phyloP scores from a whole-genome alignment of 305 asterid species.

The Caryopteris hybrid region DNA sequence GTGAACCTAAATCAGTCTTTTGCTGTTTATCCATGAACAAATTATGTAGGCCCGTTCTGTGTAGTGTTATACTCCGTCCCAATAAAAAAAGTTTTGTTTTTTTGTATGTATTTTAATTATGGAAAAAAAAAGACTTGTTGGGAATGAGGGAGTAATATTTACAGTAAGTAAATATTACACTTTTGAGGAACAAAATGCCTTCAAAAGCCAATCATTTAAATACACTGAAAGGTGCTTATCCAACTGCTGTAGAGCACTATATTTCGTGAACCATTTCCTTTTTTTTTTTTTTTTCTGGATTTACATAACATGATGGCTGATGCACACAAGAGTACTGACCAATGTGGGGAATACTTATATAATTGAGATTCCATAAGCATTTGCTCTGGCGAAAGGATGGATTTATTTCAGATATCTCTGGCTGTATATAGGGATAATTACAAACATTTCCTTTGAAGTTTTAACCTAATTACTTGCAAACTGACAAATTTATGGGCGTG shows the following conservation, averaged over 20 bases:
- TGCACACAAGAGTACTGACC: not conserved
- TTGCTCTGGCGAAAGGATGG: not conserved
- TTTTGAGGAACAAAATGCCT: not conserved
- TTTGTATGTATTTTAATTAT: too few relatives aligned
- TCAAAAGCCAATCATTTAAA: not conserved
- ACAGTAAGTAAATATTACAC: not conserved
- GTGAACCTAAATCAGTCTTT: not conserved
- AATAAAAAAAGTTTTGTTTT: too few relatives aligned
- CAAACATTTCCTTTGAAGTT: not conserved
- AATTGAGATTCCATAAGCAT: not conserved
- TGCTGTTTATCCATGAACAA: not conserved
- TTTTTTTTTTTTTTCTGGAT: not conserved
- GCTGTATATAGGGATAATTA: not conserved
- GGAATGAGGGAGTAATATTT: too few relatives aligned
- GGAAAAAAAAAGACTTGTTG: too few relatives aligned
- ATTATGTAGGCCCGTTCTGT: not conserved
- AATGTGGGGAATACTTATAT: not conserved
- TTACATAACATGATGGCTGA: not conserved
- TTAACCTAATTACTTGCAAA: too few relatives aligned
- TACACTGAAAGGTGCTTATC: not conserved
- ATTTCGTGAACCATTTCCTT: not conserved
- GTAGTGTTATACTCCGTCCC: not conserved
- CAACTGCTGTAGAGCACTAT: not conserved
- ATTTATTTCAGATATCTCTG: slow-evolving; percentile 6
- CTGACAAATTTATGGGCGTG: too few relatives aligned